These are phyloP conservation scores for Otatea glauca DNA, from an alignment of 176 grass and related monocot genomes.

Conservation along the genomic window DNA sequence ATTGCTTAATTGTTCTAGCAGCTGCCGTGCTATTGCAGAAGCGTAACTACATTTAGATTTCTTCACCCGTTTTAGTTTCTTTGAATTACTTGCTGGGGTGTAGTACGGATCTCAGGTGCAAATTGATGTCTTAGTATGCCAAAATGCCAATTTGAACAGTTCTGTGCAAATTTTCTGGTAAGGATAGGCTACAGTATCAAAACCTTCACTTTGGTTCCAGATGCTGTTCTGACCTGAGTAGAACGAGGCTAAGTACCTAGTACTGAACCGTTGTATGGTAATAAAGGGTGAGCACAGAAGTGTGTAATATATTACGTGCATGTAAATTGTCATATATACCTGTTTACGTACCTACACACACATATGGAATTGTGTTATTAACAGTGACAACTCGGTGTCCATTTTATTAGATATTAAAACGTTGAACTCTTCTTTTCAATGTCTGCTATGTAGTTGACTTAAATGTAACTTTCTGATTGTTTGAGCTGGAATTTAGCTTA, in stretches of 20 bases:
- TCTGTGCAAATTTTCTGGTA: background rate
- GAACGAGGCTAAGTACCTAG: background rate
- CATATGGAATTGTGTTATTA: constrained; percentile 7
- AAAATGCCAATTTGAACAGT: background rate
- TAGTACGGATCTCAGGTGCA: background rate
- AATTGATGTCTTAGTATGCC: background rate
- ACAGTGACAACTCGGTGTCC: background rate
- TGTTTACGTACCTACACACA: background rate
- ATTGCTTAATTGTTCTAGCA: background rate
- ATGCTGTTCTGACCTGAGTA: background rate
- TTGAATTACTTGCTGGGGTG: background rate
- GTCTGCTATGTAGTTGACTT: background rate
- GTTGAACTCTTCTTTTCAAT: background rate
- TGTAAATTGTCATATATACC: background rate
- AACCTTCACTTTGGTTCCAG: background rate
- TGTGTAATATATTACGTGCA: background rate
- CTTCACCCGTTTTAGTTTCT: background rate
- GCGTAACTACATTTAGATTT: background rate
- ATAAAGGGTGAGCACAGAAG: background rate
- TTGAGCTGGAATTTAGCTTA: constrained; percentile 29
- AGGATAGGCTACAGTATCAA: background rate
- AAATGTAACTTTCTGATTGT: constrained; percentile 9
- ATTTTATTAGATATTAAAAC: background rate
- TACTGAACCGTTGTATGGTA: background rate
- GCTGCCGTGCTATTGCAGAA: background rate